Base-by-base conservation (phyloP, 148 eudicot species). In the Rhododendron simsii region DNA sequence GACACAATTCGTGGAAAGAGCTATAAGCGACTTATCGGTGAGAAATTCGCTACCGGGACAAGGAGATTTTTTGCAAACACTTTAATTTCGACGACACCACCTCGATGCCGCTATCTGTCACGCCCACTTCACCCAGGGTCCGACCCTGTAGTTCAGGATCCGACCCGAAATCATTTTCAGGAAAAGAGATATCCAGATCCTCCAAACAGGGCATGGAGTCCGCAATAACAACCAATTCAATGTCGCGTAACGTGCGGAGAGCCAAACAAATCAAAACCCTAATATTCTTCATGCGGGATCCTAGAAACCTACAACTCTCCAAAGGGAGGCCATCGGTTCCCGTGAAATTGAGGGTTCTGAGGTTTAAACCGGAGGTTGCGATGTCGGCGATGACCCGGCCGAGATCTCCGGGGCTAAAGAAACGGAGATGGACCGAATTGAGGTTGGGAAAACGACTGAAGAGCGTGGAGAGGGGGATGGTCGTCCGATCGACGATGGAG, bases 281-380 rank as follows among this genome's bases (percentile, higher is more conserved):
- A 15, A 94, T 85, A 10, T 82, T 81, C 44, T 41, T 83, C 35
- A 89, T 57, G 18, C 55, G 85, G 44, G 21, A 21, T 1, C 81
- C 86, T 16, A 92, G 65, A 47, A 20, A 41, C 30, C 79, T 45
- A 69, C 87, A 82, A 91, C 61, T 44, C 69, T 85, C 39, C 89
- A 88, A 80, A 50, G 45, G 81, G 93, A 78, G 93, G 82, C 6
- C 6, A 41, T 47, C 45, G 26, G 85, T 86, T 45, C 89, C 88
- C 45, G 94, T 91, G 3, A 94, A 83, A 78, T 93, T 89, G 2
- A 94, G 67, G 16, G 92, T 59, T 67, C 85, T 91, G 44, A 94
- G 53, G 1, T 77, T 71, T 44, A 91, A 87, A 9, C 55, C 50
- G 59, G 90, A 59, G 7, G 59, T 51, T 1, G 92, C 86, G 6